phyloP scores from a whole-genome alignment of 202 grass and related monocot genomes.

The Eragrostis tef region DNA sequence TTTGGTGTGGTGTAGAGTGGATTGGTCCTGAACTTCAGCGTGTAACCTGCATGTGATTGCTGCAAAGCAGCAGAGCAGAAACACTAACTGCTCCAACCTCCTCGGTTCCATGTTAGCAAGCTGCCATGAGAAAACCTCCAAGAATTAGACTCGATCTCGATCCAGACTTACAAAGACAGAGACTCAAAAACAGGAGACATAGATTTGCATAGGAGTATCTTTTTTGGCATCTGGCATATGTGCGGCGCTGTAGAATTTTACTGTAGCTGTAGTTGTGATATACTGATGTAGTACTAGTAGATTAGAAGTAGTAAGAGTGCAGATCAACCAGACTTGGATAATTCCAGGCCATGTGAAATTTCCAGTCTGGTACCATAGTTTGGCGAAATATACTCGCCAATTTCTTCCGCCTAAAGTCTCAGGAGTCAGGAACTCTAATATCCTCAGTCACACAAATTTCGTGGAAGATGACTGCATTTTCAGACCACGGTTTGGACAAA shows the following conservation, averaged over 20 bases:
- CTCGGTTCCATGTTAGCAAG: slow-evolving; percentile 50
- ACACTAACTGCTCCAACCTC: slow-evolving; percentile 49
- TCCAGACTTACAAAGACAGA: background rate
- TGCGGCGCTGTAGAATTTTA: background rate
- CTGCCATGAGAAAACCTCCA: slow-evolving; percentile 53
- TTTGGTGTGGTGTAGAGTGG: slow-evolving; percentile 28
- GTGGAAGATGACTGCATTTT: background rate
- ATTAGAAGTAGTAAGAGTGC: background rate
- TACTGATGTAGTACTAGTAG: background rate
- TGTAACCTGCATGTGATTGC: slow-evolving; percentile 54
- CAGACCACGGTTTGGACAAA: slow-evolving; percentile 10
- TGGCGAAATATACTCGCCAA: background rate
- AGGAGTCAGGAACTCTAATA: background rate
- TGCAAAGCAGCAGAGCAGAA: slow-evolving; percentile 54
- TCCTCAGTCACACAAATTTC: slow-evolving; percentile 13
- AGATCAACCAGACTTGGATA: slow-evolving; percentile 23
- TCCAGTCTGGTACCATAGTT: background rate
- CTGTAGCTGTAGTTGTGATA: slow-evolving; percentile 3
- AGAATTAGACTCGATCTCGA: slow-evolving; percentile 42
- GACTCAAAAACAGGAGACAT: background rate
- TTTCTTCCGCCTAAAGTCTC: slow-evolving; percentile 15
- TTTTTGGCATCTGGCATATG: background rate
- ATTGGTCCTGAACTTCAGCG: slow-evolving; percentile 19
- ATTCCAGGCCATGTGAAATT: background rate
- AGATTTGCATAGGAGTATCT: slow-evolving; percentile 20